Evolutionary conservation across 768 basidiomycete species (phyloP), one percentile per base, ranked within the genome.

Genomic region (Fomitopsis serialis): DNA sequence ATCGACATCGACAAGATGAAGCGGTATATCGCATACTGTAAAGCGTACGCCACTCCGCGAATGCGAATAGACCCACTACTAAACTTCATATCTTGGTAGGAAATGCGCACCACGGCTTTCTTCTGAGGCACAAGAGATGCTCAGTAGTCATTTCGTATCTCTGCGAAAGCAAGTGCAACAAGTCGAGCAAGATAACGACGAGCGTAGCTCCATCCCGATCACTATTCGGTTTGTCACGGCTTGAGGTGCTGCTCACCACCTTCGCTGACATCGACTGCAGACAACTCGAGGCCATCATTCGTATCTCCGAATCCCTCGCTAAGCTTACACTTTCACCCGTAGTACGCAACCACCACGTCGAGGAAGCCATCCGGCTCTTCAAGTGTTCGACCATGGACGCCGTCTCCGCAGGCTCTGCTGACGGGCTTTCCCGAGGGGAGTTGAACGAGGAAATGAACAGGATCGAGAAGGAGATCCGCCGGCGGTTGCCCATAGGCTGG

Each of bases 361-460:
- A 98, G 69, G 97, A 99, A 69, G 91, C 97, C 6, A 98, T 98
- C 61, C 88, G 97, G 10, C 71, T 99, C 40, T 99, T 99, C 85
- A 98, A 96, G 65, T 95, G 86, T 72, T 98, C 95, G 9, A 98
- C 97, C 2, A 98, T 99, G 96, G 94, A 98, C 67, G 97, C 97
- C 23, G 95, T 98, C 24, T 88, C 90, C 12, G 93, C 94, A 0
- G 95, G 97, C 12, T 87, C 91, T 29, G 85, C 88, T 17, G 97
- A 98, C 61, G 97, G 97, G 0, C 74, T 98, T 54, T 90, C 92
- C 13, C 82, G 95, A 42, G 86, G 88, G 3, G 93, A 94, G 61
- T 72, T 98, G 36, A 94, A 95, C 66, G 94, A 94, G 50, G 96
- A 98, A 72, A 93, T 98, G 78, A 73, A 78, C 27, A 78, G 80